Base-by-base conservation (phyloP, 139 green algal genomes). In the Micractinium sp. region DNA sequence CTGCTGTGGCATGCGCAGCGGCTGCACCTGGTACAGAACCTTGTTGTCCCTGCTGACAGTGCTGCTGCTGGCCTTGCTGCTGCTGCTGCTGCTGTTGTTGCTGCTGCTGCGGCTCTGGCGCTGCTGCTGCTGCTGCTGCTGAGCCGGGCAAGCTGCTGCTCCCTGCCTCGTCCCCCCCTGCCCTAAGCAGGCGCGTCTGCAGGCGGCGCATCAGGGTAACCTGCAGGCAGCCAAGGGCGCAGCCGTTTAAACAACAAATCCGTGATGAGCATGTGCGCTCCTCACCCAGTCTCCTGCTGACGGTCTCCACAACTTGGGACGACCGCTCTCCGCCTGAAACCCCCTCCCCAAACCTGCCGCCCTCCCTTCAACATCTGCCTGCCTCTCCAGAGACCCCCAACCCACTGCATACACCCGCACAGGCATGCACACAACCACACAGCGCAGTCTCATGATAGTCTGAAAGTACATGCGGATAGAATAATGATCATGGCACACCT, bases 171-270 rank as follows among this genome's bases (percentile, higher is more conserved):
- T 19, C 53, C n/a, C 38, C 31, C 0, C 35, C 81, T 33, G 16
- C 81, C n/a, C n/a, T n/a, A 41, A 67, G 81, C n/a, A 85, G 81
- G 5, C 81, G 31, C 4, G 56, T 56, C 81, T 85, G 81, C 56
- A 85, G 20, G 81, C 81, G 18, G 53, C 81, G 81, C 81, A 85
- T 85, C 5, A 85, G 81, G 31, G 81, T 85, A 2, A 31, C 79
- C 79, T 85, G 79, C 79, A 39, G 14, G 38, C 18, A 35, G 22
- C 0, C 1, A 27, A 31, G 31, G 13, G 4, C 39, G 9, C 27
- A 38, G 25, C 35, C n/a, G n/a, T n/a, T n/a, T n/a, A 82, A 36
- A 80, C 29, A 31, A n/a, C n/a, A n/a, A n/a, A 25, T 31, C 74
- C 18, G 36, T 33, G 36, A 80, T 31, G 74, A 38, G 31, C 20